Evolutionary conservation across 495 filamentous ascomycete genomes (phyloP), one percentile per base, ranked within the genome.

Genomic region (Penicillium nucicola): DNA sequence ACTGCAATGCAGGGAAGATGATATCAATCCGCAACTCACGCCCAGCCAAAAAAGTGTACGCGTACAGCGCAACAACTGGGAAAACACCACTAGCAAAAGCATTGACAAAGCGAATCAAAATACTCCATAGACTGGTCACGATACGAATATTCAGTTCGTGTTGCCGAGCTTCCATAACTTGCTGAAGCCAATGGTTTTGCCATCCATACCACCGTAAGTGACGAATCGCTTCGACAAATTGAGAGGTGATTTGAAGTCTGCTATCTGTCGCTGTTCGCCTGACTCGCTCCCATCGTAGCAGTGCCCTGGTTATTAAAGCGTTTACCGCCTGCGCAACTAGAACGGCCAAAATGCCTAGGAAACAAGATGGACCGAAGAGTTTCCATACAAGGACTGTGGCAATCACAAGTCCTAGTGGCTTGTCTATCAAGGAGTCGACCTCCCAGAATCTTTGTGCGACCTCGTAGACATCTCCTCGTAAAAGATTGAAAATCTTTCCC

Each of bases 191-290:
- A 40, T 83, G 77, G 43, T 82, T 76, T 66, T 95, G 87, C 89
- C 89, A 95, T 28, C 84, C 88, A 60, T 95, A 92, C 84, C 87
- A 95, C 11, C 89, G 81, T 17, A 95, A 74, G 57, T 91, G 88
- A n/a, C 89, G 81, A 32, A 92, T 89, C 3, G 86, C 82, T 61
- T 90, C 88, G 37, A 92, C 84, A 48, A 90, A 89, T 63, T 95
- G 88, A 15, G 85, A 84, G 10, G 84, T 85, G 7, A 82, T 81
- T 58, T 92, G 85, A 9, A 91, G 77, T 52, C 88, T 84, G 13
- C 61, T 63, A 66, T 95, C 89, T 1, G 88, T 88, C 2, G 84
- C 82, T 0, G 70, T 61, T 61, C 88, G 76, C 11, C 86, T 86
- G 3, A 71, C 73, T 44, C 73, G 74, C 60, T 92, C 88, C 63